Base-by-base conservation (phyloP, 768 basidiomycete species). In the Trametes elegans region DNA sequence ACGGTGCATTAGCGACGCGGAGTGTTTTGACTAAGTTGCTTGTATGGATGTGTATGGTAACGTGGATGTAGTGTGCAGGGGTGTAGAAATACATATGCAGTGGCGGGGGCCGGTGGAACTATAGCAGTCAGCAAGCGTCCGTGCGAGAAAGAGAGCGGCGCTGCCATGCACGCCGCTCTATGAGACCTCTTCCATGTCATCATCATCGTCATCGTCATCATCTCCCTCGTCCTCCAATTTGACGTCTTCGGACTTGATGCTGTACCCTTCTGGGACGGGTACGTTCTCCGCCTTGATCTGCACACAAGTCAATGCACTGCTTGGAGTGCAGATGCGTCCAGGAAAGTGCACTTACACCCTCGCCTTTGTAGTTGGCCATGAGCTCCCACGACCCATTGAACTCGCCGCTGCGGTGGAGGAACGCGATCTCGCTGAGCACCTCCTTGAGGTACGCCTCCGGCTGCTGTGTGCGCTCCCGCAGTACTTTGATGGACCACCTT, bases 371-470 rank as follows among this genome's bases (percentile, higher is more conserved):
- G 60, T 81, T 84, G 46, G 85, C 82, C 63, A 85, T 83, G 60
- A 93, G 77, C 68, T 90, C 87, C 85, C 87, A 94, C 56, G 84
- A 71, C 8, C 90, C 90, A 46, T 87, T 88, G 66, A 81, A 75
- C 70, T 94, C 91, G 34, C 93, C 93, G 41, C 83, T 84, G 46
- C 87, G 83, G 67, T 92, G 84, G 42, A 93, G 74, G 49, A 76
- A 80, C 4, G 87, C 93, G 45, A 94, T 85, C 59, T 90, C 88
- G 26, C 73, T 74, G 27, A 96, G 73, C 3, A 88, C 83, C 62
- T 94, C 91, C 66, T 92, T 92, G 59, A 96, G 81, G 66, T 91
- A 94, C 10, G 77, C 83, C 68, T 92, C 90, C 1, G 92, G 91
- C 67, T 96, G 92, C 67, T 91, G 86, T 0, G 89, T 90, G 58